A percentile compares a stretch with the other conserved stretches of the same genome.
phyloP scores from a whole-genome alignment of 208 protist genomes.

The Acanthamoeba pearcei region DNA sequence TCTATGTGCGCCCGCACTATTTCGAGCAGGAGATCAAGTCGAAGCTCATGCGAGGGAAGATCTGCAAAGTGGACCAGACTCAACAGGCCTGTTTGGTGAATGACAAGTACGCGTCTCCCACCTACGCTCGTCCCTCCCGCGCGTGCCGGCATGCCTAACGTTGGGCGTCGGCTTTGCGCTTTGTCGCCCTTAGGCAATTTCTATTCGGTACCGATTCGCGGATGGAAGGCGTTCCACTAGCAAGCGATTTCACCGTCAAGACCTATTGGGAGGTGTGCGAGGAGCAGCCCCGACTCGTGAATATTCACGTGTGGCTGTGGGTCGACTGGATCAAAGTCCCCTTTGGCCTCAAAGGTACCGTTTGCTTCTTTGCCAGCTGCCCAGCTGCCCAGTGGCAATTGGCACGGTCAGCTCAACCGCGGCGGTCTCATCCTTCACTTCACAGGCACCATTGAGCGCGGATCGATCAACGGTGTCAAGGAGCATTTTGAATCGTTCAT shows the following conservation, averaged over 20 bases:
- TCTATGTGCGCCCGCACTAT: slow-evolving; percentile 44
- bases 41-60: slow-evolving; percentile 61
- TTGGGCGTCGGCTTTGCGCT: no score
- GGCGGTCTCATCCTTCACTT: background rate
- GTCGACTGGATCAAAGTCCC: slow-evolving; percentile 75
- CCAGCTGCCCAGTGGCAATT: background rate
- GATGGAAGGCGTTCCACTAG: slow-evolving; percentile 52
- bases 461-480: slow-evolving; percentile 71
- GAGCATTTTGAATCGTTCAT: slow-evolving; percentile 70
- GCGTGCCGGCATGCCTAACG: background rate
- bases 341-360: slow-evolving; percentile 56
- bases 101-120: background rate
- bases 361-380: background rate
- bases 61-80: slow-evolving; percentile 66
- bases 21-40: slow-evolving; percentile 74
- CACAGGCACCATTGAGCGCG: slow-evolving; percentile 60
- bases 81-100: slow-evolving; percentile 68
- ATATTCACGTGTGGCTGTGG: slow-evolving; percentile 70
- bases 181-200: slow-evolving; percentile 14
- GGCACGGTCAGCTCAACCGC: background rate
- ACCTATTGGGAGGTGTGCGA: slow-evolving; percentile 68
- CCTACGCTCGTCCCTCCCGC: background rate
- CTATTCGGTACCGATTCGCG: slow-evolving; percentile 52
- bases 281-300: slow-evolving; percentile 26
- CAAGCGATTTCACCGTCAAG: slow-evolving; percentile 70